These are phyloP conservation scores for Arthrinium phaeospermum DNA, from an alignment of 2,329 filamentous ascomycete species.

Conservation along the genomic window DNA sequence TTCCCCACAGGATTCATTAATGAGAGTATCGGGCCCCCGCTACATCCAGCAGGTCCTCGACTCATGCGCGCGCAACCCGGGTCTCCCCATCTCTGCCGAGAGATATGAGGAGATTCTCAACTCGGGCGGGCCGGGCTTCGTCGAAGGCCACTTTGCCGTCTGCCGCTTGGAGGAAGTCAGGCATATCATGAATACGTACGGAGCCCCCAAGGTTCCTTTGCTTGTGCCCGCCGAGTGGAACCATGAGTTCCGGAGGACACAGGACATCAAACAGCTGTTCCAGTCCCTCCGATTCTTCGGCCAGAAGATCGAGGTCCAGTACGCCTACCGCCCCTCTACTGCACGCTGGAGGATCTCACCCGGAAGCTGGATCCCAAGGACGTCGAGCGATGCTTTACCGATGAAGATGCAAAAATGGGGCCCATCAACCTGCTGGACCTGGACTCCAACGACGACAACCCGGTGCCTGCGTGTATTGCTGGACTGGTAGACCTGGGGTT, in stretches of 20 bases:
- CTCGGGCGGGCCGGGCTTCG: constrained; percentile 13
- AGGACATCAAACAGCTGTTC: constrained; percentile 18
- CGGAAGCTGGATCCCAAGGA: constrained; percentile 20
- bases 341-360: constrained; percentile 11
- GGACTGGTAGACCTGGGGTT: constrained; percentile 13
- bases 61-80: constrained; percentile 18
- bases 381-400: constrained; percentile 16
- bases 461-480: constrained; percentile 9
- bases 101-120: constrained; percentile 8
- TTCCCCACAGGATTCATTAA: not conserved
- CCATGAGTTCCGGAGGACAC: not conserved
- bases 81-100: constrained; percentile 19
- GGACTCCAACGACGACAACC: constrained; percentile 20
- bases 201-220: constrained; percentile 5
- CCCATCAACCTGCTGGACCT: constrained; percentile 21
- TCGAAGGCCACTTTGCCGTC: constrained; percentile 19
- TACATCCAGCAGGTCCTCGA: constrained; percentile 14
- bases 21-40: not conserved
- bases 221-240: constrained; percentile 20
- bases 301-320: constrained; percentile 19
- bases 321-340: constrained; percentile 13
- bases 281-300: constrained; percentile 15
- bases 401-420: not conserved
- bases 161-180: constrained; percentile 19
- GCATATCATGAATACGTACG: not conserved